Evolutionary conservation across 306 rosid species (phyloP), one percentile per base, ranked within the genome.

Genomic region (Inga leiocalycina): DNA sequence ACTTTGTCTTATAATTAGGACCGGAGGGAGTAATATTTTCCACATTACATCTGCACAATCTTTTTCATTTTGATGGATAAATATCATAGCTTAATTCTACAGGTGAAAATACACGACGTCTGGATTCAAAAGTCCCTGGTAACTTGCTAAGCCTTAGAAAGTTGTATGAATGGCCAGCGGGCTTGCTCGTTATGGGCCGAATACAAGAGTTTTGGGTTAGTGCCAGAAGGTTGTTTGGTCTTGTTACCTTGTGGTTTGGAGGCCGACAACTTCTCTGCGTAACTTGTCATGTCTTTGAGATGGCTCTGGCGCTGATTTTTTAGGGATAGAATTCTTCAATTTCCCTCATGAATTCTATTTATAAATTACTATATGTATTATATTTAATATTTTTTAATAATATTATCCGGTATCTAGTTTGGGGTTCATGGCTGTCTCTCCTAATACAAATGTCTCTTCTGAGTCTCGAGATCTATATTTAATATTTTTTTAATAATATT

Each of bases 391-490:
- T 6, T 39, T 39, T 39, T 39, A 0, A 37, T 37, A 5, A 37
- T 37, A 37, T 37, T 37, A 37, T 37, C 8, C 0, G 1, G 2
- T 39, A 39, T 37, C 7, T 4, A 37, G 1, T 37, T 37, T 4
- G 4, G 0, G 41, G 4, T 5, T 37, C 41, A 0, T 37, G 0
- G 1, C 0, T 37, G 0, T 0, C 4, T 6, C 41, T 37, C 41
- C 7, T 5, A 37, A 37, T 5, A 5, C 41, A 37, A 37, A 37
- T 37, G 1, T 37, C 41, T 37, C 39, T 5, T 35, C 5, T 35
- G 4, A 6, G 1, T 27, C 30, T 27, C 1, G 30, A 27, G 30
- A 27, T 27, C 30, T 27, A 27, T 27, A 27, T 27, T 27, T 27
- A 27, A 27, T 27, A 27, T 27, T 27, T 27, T 27, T 27, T 27